Percentiles rank a stretch among this genome's conserved stretches.
Conservation (phyloP, 768 basidiomycete species). For the Naematelia aurantialba region DNA sequence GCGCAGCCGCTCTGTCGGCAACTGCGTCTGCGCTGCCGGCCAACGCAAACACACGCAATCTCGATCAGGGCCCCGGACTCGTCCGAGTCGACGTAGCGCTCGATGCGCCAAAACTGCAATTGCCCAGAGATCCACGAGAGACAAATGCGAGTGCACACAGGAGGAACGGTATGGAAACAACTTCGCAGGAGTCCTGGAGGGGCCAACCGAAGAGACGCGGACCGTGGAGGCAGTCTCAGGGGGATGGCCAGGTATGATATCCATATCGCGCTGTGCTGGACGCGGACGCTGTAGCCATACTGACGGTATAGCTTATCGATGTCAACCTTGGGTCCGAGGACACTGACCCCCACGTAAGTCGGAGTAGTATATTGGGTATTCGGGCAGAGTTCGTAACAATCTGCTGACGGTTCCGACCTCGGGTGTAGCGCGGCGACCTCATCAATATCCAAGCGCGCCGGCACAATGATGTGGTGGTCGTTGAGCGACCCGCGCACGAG, state of each 20-base stretch:
- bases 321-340: background rate
- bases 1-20: conserved; percentile 18
- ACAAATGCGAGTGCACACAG: background rate
- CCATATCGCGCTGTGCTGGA: background rate
- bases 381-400: too few species aligned
- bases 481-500: background rate
- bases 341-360: background rate
- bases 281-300: too few species aligned
- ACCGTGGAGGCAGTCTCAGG: conserved; percentile 13
- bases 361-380: background rate
- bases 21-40: conserved; percentile 8
- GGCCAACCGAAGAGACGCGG: conserved; percentile 11
- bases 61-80: background rate
- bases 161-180: background rate
- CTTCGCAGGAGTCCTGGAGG: conserved; percentile 11
- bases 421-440: conserved; percentile 5
- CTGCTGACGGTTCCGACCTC: background rate
- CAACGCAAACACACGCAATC: background rate
- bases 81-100: background rate
- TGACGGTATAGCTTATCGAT: background rate
- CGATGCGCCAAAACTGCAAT: background rate
- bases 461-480: background rate
- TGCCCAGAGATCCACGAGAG: background rate
- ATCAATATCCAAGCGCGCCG: conserved; percentile 10
- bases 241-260: background rate